These are phyloP conservation scores for Aureobasidium sp. DNA, from an alignment of 2,329 filamentous ascomycete genomes.

Conservation along the genomic window DNA sequence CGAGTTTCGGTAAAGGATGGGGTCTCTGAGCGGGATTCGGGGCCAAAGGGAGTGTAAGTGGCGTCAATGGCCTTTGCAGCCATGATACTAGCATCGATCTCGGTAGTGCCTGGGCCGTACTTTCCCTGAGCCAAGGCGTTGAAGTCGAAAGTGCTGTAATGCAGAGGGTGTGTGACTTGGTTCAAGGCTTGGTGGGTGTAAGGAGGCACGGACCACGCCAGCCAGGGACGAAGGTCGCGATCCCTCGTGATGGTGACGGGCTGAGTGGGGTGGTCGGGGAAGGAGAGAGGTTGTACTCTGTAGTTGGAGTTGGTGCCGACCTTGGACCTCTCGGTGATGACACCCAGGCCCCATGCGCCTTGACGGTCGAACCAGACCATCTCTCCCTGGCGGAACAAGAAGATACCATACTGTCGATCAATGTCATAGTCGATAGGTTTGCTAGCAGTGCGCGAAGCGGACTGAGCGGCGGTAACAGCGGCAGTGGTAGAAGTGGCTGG, in stretches of 20 bases:
- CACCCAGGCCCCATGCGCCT: conserved; percentile 45
- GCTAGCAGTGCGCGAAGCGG: conserved; percentile 2
- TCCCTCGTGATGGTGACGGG: conserved; percentile 35
- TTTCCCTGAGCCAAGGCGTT: conserved; percentile 32
- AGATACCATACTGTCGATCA: conserved; percentile 39
- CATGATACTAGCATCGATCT: conserved; percentile 50
- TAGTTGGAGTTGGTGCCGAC: conserved; percentile 19
- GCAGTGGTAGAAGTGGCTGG: conserved; percentile 16
- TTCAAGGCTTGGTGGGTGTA: conserved; percentile 40
- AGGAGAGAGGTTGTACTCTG: conserved; percentile 34
- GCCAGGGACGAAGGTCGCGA: conserved; percentile 45
- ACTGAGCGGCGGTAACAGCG: conserved; percentile 11
- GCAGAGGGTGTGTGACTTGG: conserved; percentile 26
- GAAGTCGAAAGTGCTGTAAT: conserved; percentile 46
- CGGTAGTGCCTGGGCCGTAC: conserved; percentile 39
- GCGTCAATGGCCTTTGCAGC: conserved; percentile 47
- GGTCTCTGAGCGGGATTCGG: conserved; percentile 31
- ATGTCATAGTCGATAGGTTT: conserved; percentile 38
- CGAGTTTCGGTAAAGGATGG: conserved; percentile 32
- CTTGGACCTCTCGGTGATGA: conserved; percentile 40
- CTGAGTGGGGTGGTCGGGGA: conserved; percentile 15
- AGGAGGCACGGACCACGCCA: conserved; percentile 48
- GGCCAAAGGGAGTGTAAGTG: conserved; percentile 46
- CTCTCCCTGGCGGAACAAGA: conserved; percentile 46
- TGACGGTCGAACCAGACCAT: conserved; percentile 48